A percentile compares a stretch with the other conserved stretches of the same genome.
These are phyloP conservation scores for Cornus florida DNA, from an alignment of 148 eudicot species.

Conservation along the genomic window DNA sequence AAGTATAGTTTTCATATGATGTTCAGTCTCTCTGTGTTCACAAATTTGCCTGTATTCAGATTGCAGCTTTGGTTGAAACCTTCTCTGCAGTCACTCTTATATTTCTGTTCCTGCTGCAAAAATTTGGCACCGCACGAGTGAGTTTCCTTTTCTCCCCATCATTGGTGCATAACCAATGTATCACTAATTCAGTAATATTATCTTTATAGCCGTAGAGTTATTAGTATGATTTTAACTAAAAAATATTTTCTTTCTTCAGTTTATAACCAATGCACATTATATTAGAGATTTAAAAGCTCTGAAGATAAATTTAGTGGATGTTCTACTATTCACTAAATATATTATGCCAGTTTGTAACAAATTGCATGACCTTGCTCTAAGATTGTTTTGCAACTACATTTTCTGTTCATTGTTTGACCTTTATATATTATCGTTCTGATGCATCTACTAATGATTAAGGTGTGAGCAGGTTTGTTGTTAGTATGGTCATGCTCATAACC, in stretches of 20 bases:
- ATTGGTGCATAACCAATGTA: constrained; percentile 42
- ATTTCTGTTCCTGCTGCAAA: constrained; percentile 54
- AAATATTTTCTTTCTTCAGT: not conserved
- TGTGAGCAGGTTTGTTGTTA: constrained; percentile 66
- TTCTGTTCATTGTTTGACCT: not conserved
- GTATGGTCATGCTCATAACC: constrained; percentile 71
- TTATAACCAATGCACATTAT: not conserved
- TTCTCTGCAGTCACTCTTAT: constrained; percentile 50
- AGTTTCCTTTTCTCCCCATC: constrained; percentile 74
- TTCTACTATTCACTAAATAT: too few species aligned
- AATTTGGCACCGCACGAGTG: constrained; percentile 59
- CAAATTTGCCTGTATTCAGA: not conserved
- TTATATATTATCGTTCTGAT: not conserved
- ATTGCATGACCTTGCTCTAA: not conserved
- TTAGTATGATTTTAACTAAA: not conserved
- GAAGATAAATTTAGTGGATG: not conserved
- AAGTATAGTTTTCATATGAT: not conserved
- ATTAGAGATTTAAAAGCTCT: not conserved
- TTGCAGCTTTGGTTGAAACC: constrained; percentile 51
- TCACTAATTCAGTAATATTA: too few species aligned
- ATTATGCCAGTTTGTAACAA: not conserved
- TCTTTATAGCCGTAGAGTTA: not conserved
- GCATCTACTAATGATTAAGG: constrained; percentile 1
- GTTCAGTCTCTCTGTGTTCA: not conserved
- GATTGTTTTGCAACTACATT: not conserved